These are phyloP conservation scores for Hericium alpestre DNA, from an alignment of 768 basidiomycete genomes.

Conservation along the genomic window DNA sequence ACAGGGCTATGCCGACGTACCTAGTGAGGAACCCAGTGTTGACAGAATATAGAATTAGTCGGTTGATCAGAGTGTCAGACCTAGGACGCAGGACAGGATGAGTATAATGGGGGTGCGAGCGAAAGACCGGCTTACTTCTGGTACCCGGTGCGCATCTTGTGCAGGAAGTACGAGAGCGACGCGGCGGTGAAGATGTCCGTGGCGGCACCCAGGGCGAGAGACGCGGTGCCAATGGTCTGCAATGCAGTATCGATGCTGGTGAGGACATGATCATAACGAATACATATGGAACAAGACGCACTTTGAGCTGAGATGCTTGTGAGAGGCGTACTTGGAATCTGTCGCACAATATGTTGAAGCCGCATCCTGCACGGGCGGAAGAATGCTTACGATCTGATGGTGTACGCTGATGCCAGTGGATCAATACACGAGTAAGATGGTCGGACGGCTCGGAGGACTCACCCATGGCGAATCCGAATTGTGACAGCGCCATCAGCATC, in stretches of 20 bases:
- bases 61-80: constrained; percentile 46
- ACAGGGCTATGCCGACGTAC: constrained; percentile 18
- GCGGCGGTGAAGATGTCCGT: constrained; percentile 43
- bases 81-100: constrained; percentile 20
- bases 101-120: not conserved
- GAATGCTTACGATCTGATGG: constrained; percentile 30
- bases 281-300: constrained; percentile 16
- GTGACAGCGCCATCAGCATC: constrained; percentile 9
- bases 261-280: not conserved
- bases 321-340: constrained; percentile 33
- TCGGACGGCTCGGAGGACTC: not conserved
- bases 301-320: constrained; percentile 35
- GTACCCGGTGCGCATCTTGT: constrained; percentile 40
- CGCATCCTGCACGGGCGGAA: too few species aligned
- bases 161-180: constrained; percentile 45
- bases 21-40: constrained; percentile 57
- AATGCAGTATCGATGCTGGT: not conserved
- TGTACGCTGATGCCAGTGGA: constrained; percentile 25
- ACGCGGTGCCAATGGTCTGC: constrained; percentile 36
- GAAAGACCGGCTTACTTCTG: constrained; percentile 22
- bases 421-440: not conserved
- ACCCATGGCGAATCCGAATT: not conserved
- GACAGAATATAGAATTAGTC: constrained; percentile 46
- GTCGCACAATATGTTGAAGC: not conserved
- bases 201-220: constrained; percentile 38